These are phyloP conservation scores for Ganoderma resinaceum DNA, from an alignment of 1,284 basidiomycete genomes.

Conservation along the genomic window DNA sequence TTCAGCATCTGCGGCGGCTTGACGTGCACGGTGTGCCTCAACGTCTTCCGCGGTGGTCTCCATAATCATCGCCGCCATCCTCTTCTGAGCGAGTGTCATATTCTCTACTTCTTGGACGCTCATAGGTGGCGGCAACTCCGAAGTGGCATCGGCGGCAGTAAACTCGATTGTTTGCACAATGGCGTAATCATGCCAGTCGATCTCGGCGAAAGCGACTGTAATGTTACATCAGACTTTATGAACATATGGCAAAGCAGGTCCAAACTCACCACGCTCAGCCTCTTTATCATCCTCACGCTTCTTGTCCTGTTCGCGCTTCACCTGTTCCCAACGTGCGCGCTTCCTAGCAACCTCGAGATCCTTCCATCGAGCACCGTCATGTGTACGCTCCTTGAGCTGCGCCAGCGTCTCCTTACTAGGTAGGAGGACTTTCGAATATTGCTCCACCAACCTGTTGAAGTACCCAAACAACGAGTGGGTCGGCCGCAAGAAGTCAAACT, in stretches of 20 bases:
- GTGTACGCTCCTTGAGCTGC: conserved; percentile 67
- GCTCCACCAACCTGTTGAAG: conserved; percentile 97
- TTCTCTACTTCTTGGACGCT: conserved; percentile 94
- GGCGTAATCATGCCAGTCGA: conserved; percentile 99
- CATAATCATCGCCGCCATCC: conserved; percentile 99
- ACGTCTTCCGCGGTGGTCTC: conserved; percentile 89
- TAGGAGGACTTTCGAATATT: conserved; percentile 92
- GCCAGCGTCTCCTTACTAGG: conserved; percentile 82
- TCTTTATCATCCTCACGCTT: conserved; percentile 90
- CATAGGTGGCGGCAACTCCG: conserved; percentile 95
- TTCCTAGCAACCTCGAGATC: conserved; percentile 80
- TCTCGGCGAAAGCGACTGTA: conserved; percentile 90
- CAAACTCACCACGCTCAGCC: conserved; percentile 77
- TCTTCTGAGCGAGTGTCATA: conserved; percentile 97
- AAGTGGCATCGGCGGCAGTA: conserved; percentile 88
- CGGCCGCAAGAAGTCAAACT: conserved; percentile 97
- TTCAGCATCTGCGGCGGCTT: conserved; percentile 82
- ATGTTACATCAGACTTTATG: conserved; percentile 18
- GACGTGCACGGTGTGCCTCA: conserved; percentile 78
- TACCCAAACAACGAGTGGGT: conserved; percentile 95
- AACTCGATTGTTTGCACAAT: conserved; percentile 99
- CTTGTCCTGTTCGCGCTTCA: conserved; percentile 85
- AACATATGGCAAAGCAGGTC: conserved; percentile 14
- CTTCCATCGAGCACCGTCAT: conserved; percentile 74
- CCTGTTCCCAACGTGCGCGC: conserved; percentile 90